These are phyloP conservation scores for Amylocarpus encephaloides DNA, from an alignment of 2,329 filamentous ascomycete species.

Conservation along the genomic window DNA sequence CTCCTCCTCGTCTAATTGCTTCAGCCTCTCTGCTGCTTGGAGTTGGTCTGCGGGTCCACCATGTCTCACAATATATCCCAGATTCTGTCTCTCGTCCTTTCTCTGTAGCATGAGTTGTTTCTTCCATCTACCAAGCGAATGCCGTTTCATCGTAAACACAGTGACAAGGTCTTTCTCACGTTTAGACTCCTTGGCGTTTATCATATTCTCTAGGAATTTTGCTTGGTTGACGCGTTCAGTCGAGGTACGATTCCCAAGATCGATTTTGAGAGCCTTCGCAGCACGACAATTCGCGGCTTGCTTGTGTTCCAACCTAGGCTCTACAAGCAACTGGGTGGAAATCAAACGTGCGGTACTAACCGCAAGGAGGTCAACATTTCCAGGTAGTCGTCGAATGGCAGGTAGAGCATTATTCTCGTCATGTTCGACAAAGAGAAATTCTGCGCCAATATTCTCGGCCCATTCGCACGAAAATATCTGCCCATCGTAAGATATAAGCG, in stretches of 20 bases:
- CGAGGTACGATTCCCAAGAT: slow-evolving; percentile 25
- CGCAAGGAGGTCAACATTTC: slow-evolving; percentile 65
- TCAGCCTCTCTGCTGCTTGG: not conserved
- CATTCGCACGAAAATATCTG: slow-evolving; percentile 74
- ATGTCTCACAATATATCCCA: slow-evolving; percentile 15
- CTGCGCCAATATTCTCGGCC: slow-evolving; percentile 78
- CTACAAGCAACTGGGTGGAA: slow-evolving; percentile 57
- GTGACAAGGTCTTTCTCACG: slow-evolving; percentile 63
- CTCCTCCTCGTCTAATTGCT: slow-evolving; percentile 4
- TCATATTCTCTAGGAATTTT: slow-evolving; percentile 58
- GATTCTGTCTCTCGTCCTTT: slow-evolving; percentile 13
- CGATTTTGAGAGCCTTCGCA: slow-evolving; percentile 8
- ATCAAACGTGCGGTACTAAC: slow-evolving; percentile 64
- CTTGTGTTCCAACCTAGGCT: slow-evolving; percentile 33
- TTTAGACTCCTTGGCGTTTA: slow-evolving; percentile 55
- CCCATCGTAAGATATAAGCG: slow-evolving; percentile 73
- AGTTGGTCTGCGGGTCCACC: not conserved
- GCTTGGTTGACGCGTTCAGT: slow-evolving; percentile 37
- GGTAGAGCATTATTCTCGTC: slow-evolving; percentile 38
- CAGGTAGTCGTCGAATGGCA: slow-evolving; percentile 43
- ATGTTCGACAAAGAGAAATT: slow-evolving; percentile 62
- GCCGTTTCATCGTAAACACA: slow-evolving; percentile 41
- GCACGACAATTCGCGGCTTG: not conserved
- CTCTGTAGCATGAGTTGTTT: slow-evolving; percentile 12
- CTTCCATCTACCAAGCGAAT: slow-evolving; percentile 21